Base-by-base conservation (phyloP, 139 green algal genomes). In the Chlorella sp. region DNA sequence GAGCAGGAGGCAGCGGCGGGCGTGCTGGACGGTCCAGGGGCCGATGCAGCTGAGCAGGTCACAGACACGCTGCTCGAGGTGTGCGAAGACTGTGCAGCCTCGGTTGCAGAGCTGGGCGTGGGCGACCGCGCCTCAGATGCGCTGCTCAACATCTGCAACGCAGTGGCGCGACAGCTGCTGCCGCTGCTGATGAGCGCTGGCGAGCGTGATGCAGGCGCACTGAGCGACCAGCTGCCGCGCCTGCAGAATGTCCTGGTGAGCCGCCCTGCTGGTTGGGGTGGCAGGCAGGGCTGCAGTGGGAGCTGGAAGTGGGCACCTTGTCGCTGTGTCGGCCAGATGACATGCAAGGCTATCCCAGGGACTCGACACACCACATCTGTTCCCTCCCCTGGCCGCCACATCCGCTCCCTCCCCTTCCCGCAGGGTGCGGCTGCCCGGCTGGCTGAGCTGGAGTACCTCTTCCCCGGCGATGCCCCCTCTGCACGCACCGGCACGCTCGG, bases 381-480 rank as follows among this genome's bases (percentile, higher is more conserved):
- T 30, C 58, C 30, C 40, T 30, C 0, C 20, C 43, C n/a, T n/a
- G n/a, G n/a, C n/a, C n/a, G n/a, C n/a, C n/a, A n/a, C n/a, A 24
- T 26, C 51, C 24, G 51, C 16, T 3, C 51, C 51, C 51, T 24
- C 24, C 51, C 51, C 2, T 24, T 41, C 44, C 6, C 0, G 46
- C 79, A 81, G 79, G 46, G 5, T 13, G 84, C 34, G 3, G 36
- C 67, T 43, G 84, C 84, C 7, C 43, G 38, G 11, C 70, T 88
- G 62, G 64, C 76, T 36, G 84, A 88, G 79, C 73, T 82, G 44
- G 84, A 88, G 41, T 85, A 72, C 44, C 70, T 68, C 17, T 48
- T 80, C 19, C 84, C 56, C 1, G 54, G 14, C 9, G 13, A 60
- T 14, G 34, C 75, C 48, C 24, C 54, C 3, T 6, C 54, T 3